Percentiles rank a stretch among this genome's conserved stretches.
These are phyloP conservation scores for Yamadazyma conglobata DNA, from an alignment of 1,139 yeast genomes.

Conservation along the genomic window DNA sequence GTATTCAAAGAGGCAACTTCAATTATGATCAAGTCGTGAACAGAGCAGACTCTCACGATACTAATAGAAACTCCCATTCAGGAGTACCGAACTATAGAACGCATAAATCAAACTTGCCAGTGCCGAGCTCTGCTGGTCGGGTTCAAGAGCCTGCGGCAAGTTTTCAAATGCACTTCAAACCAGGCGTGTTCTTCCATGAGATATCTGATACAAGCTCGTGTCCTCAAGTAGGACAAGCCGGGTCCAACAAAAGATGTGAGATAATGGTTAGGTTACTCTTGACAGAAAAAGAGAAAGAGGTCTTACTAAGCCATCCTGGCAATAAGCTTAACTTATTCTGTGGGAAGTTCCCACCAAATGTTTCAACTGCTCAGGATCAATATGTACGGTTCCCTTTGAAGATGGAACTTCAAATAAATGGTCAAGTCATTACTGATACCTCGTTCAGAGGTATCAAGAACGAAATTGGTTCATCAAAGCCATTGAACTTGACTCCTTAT, in stretches of 20 bases:
- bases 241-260: conserved; percentile 27
- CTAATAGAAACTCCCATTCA: neutral
- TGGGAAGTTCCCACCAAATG: neutral
- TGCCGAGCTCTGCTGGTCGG: too few relatives aligned
- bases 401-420: conserved; percentile 53
- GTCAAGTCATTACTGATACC: conserved; percentile 35
- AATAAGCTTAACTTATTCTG: conserved; percentile 13
- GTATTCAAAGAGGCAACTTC: conserved; percentile 3
- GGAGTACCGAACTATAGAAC: conserved; percentile 5
- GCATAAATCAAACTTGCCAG: conserved; percentile 11
- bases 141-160: too few relatives aligned
- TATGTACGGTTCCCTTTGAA: conserved; percentile 57
- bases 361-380: conserved; percentile 16
- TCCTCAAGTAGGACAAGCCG: conserved; percentile 27
- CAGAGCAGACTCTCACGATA: too few relatives aligned
- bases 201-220: conserved; percentile 42
- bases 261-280: conserved; percentile 34
- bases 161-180: too few relatives aligned
- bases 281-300: conserved; percentile 25
- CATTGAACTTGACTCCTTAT: conserved; percentile 57
- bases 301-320: conserved; percentile 16
- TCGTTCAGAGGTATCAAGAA: conserved; percentile 56
- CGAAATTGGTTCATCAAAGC: conserved; percentile 60
- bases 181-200: conserved; percentile 51
- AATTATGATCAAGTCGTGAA: too few relatives aligned